These are phyloP conservation scores for Pichia sp. DNA, from an alignment of 1,139 yeast genomes.

Conservation along the genomic window DNA sequence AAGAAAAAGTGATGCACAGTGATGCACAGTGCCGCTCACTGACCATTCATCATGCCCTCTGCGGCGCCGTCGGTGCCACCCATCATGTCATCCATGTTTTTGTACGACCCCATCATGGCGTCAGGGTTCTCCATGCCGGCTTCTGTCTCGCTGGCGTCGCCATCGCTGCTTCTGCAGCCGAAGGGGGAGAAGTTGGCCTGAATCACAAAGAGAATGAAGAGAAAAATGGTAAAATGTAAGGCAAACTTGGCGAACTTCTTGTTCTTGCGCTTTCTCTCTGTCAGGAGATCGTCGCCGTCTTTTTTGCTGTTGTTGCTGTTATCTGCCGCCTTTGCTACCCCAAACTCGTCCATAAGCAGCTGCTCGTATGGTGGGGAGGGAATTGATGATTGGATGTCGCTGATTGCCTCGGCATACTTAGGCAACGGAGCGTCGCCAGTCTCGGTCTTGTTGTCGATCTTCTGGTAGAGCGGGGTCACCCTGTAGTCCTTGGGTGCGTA, in stretches of 20 bases:
- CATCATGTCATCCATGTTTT: background rate
- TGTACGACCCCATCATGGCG: background rate
- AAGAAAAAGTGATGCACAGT: too few species aligned
- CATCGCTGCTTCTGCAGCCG: background rate
- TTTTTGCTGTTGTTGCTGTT: background rate
- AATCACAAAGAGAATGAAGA: background rate
- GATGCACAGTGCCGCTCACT: background rate
- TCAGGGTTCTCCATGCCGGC: background rate
- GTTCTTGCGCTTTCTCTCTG: background rate
- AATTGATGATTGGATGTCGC: background rate
- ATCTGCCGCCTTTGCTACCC: background rate
- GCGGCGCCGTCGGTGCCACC: background rate
- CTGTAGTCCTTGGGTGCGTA: slow-evolving; percentile 29
- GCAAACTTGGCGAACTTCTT: slow-evolving; percentile 1
- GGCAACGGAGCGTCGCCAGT: background rate
- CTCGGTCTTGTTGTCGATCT: background rate
- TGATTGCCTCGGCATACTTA: slow-evolving; percentile 1
- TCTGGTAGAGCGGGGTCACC: slow-evolving; percentile 22
- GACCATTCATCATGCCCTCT: background rate
- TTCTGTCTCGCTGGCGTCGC: background rate
- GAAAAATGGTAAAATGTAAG: background rate
- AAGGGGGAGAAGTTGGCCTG: background rate
- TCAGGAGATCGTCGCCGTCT: background rate
- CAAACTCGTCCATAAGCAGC: background rate
- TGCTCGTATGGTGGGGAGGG: slow-evolving; percentile 7